Evolutionary conservation across 805 yeast species (phyloP), one percentile per base, ranked within the genome.

Genomic region (Metschnikowia shivogae): DNA sequence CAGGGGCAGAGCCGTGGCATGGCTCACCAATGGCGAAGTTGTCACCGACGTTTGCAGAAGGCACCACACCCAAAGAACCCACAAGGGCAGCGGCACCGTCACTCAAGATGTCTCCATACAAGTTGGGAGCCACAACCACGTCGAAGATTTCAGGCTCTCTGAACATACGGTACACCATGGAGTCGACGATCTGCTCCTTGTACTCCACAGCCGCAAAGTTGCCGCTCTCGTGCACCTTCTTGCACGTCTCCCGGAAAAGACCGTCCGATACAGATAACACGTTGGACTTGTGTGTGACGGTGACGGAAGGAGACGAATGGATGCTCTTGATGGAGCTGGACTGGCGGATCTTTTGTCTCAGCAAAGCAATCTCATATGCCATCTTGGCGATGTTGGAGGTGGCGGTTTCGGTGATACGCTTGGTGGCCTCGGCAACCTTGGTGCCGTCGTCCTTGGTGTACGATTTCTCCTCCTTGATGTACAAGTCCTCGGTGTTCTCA

Each of bases 1-100:
- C 99, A 46, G 99, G 99, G 44, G 99, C 99, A 45, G 96, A 87
- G 50, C 99, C 99, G 72, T 93, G 99, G 65, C 97, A 90, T 63
- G 99, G 99, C 73, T 93, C 99, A 65, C 99, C 99, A 63, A 93
- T 89, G 52, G 95, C 97, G 63, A 93, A 92, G 64, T 77, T 71
- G 64, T 89, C 96, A 61, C 99, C 99, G 52, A 93, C 99, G 62
- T 93, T 93, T 49, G 98, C 98, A 44, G 95, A 85, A 60, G 99
- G 98, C 46, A 93, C 97, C 46, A 93, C 96, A 63, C 99, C 99
- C 54, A 93, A 79, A 27, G 98, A 92, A 41, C 99, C 99, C 47
- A 92, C 96, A 46, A 90, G 77, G 12, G 98, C 97, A 56, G 98
- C 98, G 45, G 98, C 98, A 71, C 97, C 98, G 64, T 90, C 98